phyloP scores from a whole-genome alignment of 805 yeast species.

The Candida namnaoensis region DNA sequence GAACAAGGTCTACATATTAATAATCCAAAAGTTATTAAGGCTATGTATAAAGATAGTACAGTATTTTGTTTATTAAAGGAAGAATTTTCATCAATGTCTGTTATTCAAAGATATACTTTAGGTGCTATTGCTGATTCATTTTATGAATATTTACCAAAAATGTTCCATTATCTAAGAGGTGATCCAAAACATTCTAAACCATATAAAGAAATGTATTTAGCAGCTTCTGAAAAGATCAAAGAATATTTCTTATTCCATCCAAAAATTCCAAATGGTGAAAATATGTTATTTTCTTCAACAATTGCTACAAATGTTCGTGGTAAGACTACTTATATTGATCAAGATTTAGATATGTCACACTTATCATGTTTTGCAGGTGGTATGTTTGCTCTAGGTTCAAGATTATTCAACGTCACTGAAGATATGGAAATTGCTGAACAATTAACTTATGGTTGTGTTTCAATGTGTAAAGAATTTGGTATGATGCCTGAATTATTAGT shows the following conservation, averaged over 20 bases:
- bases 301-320: slow-evolving; percentile 4
- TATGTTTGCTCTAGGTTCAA: slow-evolving; percentile 40
- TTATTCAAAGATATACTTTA: slow-evolving; percentile 18
- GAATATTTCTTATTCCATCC: slow-evolving; percentile 37
- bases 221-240: slow-evolving; percentile 28
- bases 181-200: slow-evolving; percentile 19
- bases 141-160: slow-evolving; percentile 41
- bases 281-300: slow-evolving; percentile 21
- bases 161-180: slow-evolving; percentile 32
- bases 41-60: slow-evolving; percentile 20
- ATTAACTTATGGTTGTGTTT: slow-evolving; percentile 40
- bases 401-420: slow-evolving; percentile 24
- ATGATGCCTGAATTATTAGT: slow-evolving; percentile 34
- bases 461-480: slow-evolving; percentile 29
- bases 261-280: slow-evolving; percentile 28
- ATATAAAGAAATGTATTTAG: slow-evolving; percentile 23
- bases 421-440: slow-evolving; percentile 32
- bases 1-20: slow-evolving; percentile 23
- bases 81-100: slow-evolving; percentile 4
- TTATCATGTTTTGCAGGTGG: slow-evolving; percentile 47
- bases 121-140: slow-evolving; percentile 37
- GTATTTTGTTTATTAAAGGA: slow-evolving; percentile 24
- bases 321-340: slow-evolving; percentile 7
- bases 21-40: slow-evolving; percentile 26
- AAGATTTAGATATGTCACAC: slow-evolving; percentile 33